Percentiles rank a stretch among this genome's conserved stretches.
Conservation (phyloP, 2,329 filamentous ascomycete species). For the Cordyceps fumosorosea region DNA sequence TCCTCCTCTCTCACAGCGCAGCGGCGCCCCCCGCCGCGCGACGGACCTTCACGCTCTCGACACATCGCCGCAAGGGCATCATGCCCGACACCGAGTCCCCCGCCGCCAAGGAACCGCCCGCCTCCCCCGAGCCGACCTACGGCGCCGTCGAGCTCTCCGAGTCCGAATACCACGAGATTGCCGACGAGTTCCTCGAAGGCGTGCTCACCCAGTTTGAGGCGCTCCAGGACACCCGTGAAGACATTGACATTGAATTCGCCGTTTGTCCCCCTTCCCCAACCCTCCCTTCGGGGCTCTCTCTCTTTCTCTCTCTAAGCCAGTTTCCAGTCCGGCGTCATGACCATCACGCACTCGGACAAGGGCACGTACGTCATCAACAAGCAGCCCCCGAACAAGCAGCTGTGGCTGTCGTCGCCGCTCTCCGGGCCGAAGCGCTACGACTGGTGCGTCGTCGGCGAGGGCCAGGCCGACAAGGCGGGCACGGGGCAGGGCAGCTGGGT, state of each 20-base stretch:
- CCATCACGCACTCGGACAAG: slow-evolving; percentile 58
- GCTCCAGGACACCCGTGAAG: slow-evolving; percentile 63
- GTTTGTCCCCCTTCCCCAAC: slow-evolving; percentile 43
- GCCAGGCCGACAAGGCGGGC: slow-evolving; percentile 69
- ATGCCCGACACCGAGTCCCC: slow-evolving; percentile 55
- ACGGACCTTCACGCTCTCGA: slow-evolving; percentile 26
- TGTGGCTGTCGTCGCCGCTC: slow-evolving; percentile 89
- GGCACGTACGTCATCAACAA: slow-evolving; percentile 97
- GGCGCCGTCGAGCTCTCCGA: slow-evolving; percentile 58
- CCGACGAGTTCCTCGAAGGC: slow-evolving; percentile 65
- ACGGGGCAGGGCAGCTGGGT: slow-evolving; percentile 73
- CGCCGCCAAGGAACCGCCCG: slow-evolving; percentile 36
- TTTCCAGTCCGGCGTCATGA: slow-evolving; percentile 77
- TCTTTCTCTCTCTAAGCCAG: slow-evolving; percentile 13
- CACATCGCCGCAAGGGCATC: slow-evolving; percentile 39
- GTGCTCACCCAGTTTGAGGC: slow-evolving; percentile 59
- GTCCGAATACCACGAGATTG: slow-evolving; percentile 67
- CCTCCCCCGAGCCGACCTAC: slow-evolving; percentile 32
- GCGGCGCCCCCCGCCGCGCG: neutral
- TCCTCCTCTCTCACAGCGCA: neutral
- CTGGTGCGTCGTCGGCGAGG: slow-evolving; percentile 70
- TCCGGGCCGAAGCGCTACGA: slow-evolving; percentile 93
- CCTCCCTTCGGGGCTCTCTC: neutral
- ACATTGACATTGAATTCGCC: slow-evolving; percentile 83
- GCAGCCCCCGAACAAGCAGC: slow-evolving; percentile 94